Percentiles rank a stretch among this genome's conserved stretches.
These are phyloP conservation scores for Aspergillus ruber DNA, from an alignment of 2,329 filamentous ascomycete species.

Conservation along the genomic window DNA sequence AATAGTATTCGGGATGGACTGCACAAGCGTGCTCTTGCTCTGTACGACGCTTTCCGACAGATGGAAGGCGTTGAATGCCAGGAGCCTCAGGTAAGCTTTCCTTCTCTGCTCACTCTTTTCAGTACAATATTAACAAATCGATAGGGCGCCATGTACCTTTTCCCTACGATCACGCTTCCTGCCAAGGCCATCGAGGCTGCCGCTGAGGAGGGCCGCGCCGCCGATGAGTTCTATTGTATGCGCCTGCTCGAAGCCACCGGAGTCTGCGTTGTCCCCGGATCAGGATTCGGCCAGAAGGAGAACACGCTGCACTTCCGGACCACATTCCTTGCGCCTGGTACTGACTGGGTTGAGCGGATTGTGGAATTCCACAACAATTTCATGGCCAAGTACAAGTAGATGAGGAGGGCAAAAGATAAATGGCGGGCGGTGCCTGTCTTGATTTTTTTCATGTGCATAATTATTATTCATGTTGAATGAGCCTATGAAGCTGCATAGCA, in stretches of 20 bases:
- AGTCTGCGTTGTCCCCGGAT: conserved; percentile 87
- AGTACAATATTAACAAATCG: conserved; percentile 2
- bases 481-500: too few species aligned
- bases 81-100: conserved; percentile 57
- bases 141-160: conserved; percentile 95
- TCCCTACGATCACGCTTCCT: conserved; percentile 83
- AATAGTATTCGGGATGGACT: conserved; percentile 73
- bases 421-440: too few species aligned
- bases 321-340: conserved; percentile 92
- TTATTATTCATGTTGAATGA: too few species aligned
- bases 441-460: too few species aligned
- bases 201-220: conserved; percentile 60
- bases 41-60: conserved; percentile 82
- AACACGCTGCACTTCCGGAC: conserved; percentile 90
- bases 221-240: conserved; percentile 94
- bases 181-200: conserved; percentile 71
- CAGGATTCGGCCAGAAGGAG: conserved; percentile 90
- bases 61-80: conserved; percentile 97
- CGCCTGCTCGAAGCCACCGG: conserved; percentile 86
- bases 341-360: conserved; percentile 85
- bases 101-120: background rate
- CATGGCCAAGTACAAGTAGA: conserved; percentile 64
- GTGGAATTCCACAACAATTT: conserved; percentile 88
- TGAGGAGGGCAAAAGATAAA: too few species aligned
- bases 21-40: conserved; percentile 69